Percentiles rank a stretch among this genome's conserved stretches.
Conservation (phyloP, 2,329 filamentous ascomycete species). For the Penicillium nordicum region DNA sequence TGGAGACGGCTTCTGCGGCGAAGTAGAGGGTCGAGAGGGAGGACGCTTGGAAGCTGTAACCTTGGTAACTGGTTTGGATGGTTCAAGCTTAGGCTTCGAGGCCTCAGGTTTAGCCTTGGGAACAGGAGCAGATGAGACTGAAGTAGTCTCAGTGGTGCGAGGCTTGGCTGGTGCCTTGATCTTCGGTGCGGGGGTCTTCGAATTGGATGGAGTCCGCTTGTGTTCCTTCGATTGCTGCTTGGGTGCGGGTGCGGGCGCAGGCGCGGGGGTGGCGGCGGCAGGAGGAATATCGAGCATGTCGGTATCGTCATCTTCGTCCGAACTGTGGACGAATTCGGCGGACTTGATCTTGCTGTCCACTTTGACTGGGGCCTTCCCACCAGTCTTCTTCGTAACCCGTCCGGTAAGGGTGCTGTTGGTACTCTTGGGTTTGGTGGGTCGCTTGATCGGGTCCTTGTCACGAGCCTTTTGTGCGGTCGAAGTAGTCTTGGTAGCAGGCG, state of each 20-base stretch:
- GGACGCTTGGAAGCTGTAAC: conserved; percentile 36
- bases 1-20: conserved; percentile 60
- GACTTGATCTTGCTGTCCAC: conserved; percentile 51
- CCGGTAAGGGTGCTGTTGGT: conserved; percentile 47
- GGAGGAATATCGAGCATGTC: conserved; percentile 35
- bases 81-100: conserved; percentile 21
- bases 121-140: conserved; percentile 19
- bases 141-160: conserved; percentile 14
- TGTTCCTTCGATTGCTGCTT: conserved; percentile 19
- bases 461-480: conserved; percentile 36
- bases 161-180: conserved; percentile 18
- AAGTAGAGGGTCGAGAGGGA: conserved; percentile 45
- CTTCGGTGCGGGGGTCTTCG: conserved; percentile 18
- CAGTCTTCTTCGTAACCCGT: conserved; percentile 47
- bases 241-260: conserved; percentile 8
- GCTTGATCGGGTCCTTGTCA: conserved; percentile 38
- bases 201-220: conserved; percentile 16
- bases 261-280: conserved; percentile 10
- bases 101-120: conserved; percentile 21
- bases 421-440: conserved; percentile 46
- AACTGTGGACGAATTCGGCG: conserved; percentile 53
- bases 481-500: conserved; percentile 28
- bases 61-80: conserved; percentile 26
- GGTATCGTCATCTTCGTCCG: conserved; percentile 46
- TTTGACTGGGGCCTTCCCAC: conserved; percentile 37